Base-by-base conservation (phyloP, 1,284 basidiomycete species). In the Heterobasidion occidentale region DNA sequence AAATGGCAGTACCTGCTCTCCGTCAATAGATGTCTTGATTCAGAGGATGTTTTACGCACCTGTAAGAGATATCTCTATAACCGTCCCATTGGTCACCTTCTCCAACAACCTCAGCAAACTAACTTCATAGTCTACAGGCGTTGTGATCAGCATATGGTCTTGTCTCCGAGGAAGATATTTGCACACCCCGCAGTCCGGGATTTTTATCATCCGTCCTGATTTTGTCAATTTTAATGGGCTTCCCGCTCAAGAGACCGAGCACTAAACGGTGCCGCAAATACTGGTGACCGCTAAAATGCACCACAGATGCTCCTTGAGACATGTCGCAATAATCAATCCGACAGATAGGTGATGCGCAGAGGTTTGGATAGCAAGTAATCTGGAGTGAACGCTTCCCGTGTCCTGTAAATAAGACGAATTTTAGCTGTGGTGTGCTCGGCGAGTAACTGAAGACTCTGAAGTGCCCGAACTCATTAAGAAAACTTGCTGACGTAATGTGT, bases 11-110 rank as follows among this genome's bases (percentile, higher is more conserved):
- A 76, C 94, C 93, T 93, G 61, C 36, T 7, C 27, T 11, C 50
- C 3, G 7, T 50, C 19, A 49, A 46, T 11, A 15, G n/a, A 14
- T 54, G 34, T 9, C 15, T 20, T 2, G 50, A 17, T 33, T 36
- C 55, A 38, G 48, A 46, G n/a, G 19, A 27, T 53, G 38, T 42
- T 9, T 49, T 51, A 65, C 80, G 58, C 60, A 92, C 92, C 93
- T 12, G 97, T 99, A 17, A 96, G 90, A 2, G 92, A 96, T 56
- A 99, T 99, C 69, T 99, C 97, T 60, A 99, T 92, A 33, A 92
- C 75, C 7, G 92, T 93, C 1, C 97, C 97, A 77, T 99, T 98
- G 4, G 95, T 97, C 2, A 92, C 75, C 67, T 94, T 94, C 70
- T 99, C 96, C 33, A 99, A 66, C 12, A 99, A 73, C 20, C 97